Conservation (phyloP, 2,329 filamentous ascomycete genomes). For the Paecilomyces variotii region DNA sequence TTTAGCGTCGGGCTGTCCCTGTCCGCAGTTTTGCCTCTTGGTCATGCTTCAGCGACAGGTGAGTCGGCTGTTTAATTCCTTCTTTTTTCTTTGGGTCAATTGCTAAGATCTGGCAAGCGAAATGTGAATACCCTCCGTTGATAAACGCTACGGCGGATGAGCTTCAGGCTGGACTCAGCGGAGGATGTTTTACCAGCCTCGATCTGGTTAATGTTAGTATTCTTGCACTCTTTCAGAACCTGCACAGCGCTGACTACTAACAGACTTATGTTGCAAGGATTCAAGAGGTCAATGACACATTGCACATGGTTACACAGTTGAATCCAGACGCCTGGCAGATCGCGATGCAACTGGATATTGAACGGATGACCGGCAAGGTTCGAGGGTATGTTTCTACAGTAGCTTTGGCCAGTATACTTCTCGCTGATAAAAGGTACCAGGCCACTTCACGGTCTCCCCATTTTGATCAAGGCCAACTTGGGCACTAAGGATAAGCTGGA, state of each 20-base stretch:
- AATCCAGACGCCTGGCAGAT: slow-evolving; percentile 49
- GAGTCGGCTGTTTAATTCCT: neutral
- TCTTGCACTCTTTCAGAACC: neutral
- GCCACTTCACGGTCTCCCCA: slow-evolving; percentile 56
- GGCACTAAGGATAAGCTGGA: slow-evolving; percentile 56
- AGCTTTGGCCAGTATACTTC: neutral
- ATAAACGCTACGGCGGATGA: slow-evolving; percentile 47
- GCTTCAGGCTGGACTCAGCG: slow-evolving; percentile 41
- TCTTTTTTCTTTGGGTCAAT: neutral
- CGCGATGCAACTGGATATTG: slow-evolving; percentile 40
- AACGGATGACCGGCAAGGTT: slow-evolving; percentile 40
- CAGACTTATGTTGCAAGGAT: slow-evolving; percentile 47
- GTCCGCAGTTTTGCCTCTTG: neutral
- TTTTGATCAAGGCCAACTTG: slow-evolving; percentile 62
- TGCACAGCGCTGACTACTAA: slow-evolving; percentile 5
- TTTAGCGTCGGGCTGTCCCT: neutral
- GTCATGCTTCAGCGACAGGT: neutral
- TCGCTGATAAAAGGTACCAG: slow-evolving; percentile 14
- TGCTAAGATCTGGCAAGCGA: neutral
- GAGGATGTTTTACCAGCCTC: slow-evolving; percentile 47
- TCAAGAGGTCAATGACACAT: slow-evolving; percentile 43
- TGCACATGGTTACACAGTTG: slow-evolving; percentile 47
- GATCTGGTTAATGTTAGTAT: slow-evolving; percentile 42
- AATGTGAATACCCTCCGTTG: slow-evolving; percentile 30
- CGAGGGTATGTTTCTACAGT: slow-evolving; percentile 30